Conservation (phyloP, 805 yeast species). For the Ogataea trehaloabstinens region DNA sequence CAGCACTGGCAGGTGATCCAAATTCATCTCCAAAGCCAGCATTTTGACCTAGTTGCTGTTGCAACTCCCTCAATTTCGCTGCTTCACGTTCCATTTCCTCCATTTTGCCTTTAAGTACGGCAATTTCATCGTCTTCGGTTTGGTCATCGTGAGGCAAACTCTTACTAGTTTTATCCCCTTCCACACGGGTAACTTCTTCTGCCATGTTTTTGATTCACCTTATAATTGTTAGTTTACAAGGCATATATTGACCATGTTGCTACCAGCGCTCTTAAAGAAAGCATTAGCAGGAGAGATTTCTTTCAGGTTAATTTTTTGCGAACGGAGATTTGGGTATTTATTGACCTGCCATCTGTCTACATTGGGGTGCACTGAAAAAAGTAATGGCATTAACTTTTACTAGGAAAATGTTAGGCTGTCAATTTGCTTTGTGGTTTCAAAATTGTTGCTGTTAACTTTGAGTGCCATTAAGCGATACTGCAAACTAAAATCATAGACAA, state of each 20-base stretch:
- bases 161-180: background rate
- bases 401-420: no score
- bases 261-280: background rate
- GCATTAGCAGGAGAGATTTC: background rate
- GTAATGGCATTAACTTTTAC: background rate
- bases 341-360: no score
- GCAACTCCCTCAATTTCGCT: conserved; percentile 57
- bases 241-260: background rate
- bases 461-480: no score
- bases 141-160: conserved; percentile 1
- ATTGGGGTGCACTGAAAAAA: no score
- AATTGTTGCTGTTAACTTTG: no score
- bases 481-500: no score
- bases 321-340: no score
- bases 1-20: background rate
- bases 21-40: background rate
- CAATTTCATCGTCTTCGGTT: conserved; percentile 26
- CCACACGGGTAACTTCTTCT: background rate
- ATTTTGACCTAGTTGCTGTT: conserved; percentile 31
- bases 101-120: conserved; percentile 42
- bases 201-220: background rate
- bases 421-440: no score
- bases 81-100: conserved; percentile 64
- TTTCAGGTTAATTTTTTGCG: no score
- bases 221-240: no score